Evolutionary conservation across 352 stramenopile genomes (phyloP), one percentile per base, ranked within the genome.

Genomic region (Phytophthora chlamydospora): DNA sequence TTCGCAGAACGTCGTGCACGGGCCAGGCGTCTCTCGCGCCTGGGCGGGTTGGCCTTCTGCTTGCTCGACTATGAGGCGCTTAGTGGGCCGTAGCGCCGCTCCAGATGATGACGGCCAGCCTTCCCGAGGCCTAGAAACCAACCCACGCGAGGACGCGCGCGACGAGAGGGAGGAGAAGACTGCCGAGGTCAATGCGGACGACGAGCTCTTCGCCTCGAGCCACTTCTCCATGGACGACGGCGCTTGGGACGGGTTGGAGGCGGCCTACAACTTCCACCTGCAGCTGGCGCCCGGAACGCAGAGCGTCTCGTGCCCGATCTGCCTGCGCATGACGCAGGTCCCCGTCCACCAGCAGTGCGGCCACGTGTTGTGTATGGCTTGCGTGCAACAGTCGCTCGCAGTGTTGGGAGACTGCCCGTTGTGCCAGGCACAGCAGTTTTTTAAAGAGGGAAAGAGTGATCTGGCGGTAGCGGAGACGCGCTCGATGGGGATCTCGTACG

Each of bases 401-500:
- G 68, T 66, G 12, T 34, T 83, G 11, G 68, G 73, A 9, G 54
- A 66, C 39, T 88, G 78, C 39, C 67, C 73, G 7, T 52, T 88
- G 32, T 88, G 78, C 45, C 73, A 82, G 62, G 67, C 78, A 4
- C 78, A 84, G 27, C 64, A 81, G 24, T 58, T 80, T 51, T 85
- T 85, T 33, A 70, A 71, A 44, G n/a, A 39, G 35, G 50, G 60
- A 1, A 71, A 71, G 31, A 55, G 27, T 24, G 55, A 51, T 9
- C 2, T 48, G 13, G 14, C 51, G 19, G 65, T 55, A 42, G 49
- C 43, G 47, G 65, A 65, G 33, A 33, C 58, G 17, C 40, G 40
- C 13, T 36, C 48, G 19, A 65, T 68, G 52, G 59, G 47, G 12
- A 61, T 54, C n/a, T 57, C 62, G 24, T 71, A 62, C 38, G 33